A percentile compares a stretch with the other conserved stretches of the same genome.
Evolutionary conservation across 257 asterid species (phyloP).

Genomic region (Scutellaria minor): DNA sequence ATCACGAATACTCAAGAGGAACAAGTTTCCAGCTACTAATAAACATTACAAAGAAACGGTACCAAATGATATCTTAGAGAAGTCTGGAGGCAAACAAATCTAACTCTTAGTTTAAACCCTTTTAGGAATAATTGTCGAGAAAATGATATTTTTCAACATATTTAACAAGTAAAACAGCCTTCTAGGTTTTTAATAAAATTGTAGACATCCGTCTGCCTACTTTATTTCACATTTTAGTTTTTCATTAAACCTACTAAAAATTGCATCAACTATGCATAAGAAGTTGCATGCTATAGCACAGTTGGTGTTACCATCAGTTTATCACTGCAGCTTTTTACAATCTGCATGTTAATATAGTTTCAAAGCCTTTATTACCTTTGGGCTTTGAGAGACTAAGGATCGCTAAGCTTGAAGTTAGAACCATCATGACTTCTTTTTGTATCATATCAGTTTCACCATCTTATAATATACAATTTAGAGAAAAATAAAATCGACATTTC

Average conservation of each 20-base stretch:
- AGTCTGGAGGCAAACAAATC: not conserved
- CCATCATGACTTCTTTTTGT: not conserved
- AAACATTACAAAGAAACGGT: not conserved
- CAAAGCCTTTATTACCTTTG: conserved; percentile 8
- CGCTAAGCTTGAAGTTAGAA: conserved; percentile 1
- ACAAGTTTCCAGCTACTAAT: not conserved
- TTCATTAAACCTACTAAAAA: conserved; percentile 4
- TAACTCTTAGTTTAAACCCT: not conserved
- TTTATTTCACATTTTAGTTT: not conserved
- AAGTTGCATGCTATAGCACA: not conserved
- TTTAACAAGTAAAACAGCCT: not conserved
- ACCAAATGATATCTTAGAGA: not conserved
- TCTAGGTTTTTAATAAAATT: not conserved
- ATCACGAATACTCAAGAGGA: not conserved
- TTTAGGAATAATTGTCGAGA: not conserved
- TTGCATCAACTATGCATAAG: conserved; percentile 21
- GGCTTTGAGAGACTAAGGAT: not conserved
- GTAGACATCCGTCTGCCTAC: not conserved
- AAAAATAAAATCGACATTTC: not conserved
- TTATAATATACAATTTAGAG: not conserved
- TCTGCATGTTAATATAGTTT: not conserved
- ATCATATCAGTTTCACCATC: not conserved
- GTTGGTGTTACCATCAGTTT: not conserved
- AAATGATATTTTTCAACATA: not conserved
- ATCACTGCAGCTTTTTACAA: not conserved